phyloP scores from a whole-genome alignment of 345 rosid genomes.

The Euphorbia peplus region DNA sequence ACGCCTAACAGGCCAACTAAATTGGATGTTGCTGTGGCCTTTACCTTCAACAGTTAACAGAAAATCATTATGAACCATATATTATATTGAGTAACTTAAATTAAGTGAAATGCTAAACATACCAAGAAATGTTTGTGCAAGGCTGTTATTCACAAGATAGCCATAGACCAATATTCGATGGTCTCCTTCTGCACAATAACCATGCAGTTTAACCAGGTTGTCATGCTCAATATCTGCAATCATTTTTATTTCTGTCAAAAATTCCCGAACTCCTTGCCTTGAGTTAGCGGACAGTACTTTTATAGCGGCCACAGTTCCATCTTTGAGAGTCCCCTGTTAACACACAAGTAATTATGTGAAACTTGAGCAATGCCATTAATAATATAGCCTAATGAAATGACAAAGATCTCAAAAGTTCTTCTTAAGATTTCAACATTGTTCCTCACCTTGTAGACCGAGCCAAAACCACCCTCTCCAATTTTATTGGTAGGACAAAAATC shows the following conservation, averaged over 20 bases:
- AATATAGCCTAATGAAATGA: neutral
- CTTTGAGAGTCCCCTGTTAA: slow-evolving; percentile 51
- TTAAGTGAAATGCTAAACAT: neutral
- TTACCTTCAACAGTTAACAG: slow-evolving; percentile 33
- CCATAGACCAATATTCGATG: slow-evolving; percentile 68
- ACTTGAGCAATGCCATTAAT: neutral
- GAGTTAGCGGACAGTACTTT: slow-evolving; percentile 63
- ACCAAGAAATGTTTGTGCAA: slow-evolving; percentile 68
- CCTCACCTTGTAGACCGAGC: slow-evolving; percentile 71
- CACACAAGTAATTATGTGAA: slow-evolving; percentile 3
- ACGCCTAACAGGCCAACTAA: slow-evolving; percentile 47
- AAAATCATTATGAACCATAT: slow-evolving; percentile 7
- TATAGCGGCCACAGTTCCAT: slow-evolving; percentile 53
- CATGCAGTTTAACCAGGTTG: slow-evolving; percentile 56
- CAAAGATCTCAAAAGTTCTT: neutral
- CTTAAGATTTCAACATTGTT: neutral
- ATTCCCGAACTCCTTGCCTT: slow-evolving; percentile 60
- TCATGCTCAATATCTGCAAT: slow-evolving; percentile 55
- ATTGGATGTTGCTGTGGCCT: slow-evolving; percentile 38
- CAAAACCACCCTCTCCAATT: slow-evolving; percentile 76
- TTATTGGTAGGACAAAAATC: slow-evolving; percentile 48
- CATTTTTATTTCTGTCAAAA: slow-evolving; percentile 60
- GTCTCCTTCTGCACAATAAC: slow-evolving; percentile 60
- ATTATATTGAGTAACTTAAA: slow-evolving; percentile 14
- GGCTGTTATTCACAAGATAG: slow-evolving; percentile 70